Evolutionary conservation across 2,329 filamentous ascomycete genomes (phyloP).

Genomic region (Chrysosporium queenslandicum): DNA sequence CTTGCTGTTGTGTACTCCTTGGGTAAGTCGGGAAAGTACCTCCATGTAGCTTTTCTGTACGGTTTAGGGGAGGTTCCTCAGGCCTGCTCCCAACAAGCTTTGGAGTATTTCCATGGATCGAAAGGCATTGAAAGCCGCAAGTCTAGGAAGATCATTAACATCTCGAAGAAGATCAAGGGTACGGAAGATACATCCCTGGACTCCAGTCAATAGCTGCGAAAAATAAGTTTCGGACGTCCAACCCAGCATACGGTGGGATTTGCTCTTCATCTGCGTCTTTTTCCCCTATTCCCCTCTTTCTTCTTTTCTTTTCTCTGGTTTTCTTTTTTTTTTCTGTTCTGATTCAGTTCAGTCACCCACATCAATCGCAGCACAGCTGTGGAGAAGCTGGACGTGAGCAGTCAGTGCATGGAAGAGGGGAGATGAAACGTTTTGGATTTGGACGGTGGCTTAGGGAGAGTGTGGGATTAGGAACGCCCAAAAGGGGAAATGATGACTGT

Average conservation of each 20-base stretch:
- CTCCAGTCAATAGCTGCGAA: background rate
- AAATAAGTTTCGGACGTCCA: background rate
- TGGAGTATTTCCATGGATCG: slow-evolving; percentile 4
- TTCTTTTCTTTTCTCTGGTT: background rate
- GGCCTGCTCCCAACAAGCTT: slow-evolving; percentile 4
- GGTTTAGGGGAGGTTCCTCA: background rate
- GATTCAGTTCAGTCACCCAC: too few relatives aligned
- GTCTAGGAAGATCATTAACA: slow-evolving; percentile 12
- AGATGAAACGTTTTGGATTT: slow-evolving; percentile 12
- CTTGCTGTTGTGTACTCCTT: background rate
- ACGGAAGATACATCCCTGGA: slow-evolving; percentile 6
- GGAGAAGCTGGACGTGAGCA: slow-evolving; percentile 1
- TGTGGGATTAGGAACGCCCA: background rate
- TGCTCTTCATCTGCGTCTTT: background rate
- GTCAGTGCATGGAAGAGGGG: background rate
- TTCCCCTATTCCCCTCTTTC: background rate
- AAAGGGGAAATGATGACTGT: slow-evolving; percentile 1
- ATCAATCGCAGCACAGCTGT: too few relatives aligned
- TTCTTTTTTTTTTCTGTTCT: background rate
- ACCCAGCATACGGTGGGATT: background rate
- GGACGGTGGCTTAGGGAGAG: slow-evolving; percentile 3
- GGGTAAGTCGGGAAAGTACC: background rate
- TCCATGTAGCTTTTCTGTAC: too few relatives aligned
- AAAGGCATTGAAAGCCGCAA: slow-evolving; percentile 4
- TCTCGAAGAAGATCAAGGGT: slow-evolving; percentile 7